These are phyloP conservation scores for Thymus mandschuricus DNA, from an alignment of 257 asterid genomes.

Conservation along the genomic window DNA sequence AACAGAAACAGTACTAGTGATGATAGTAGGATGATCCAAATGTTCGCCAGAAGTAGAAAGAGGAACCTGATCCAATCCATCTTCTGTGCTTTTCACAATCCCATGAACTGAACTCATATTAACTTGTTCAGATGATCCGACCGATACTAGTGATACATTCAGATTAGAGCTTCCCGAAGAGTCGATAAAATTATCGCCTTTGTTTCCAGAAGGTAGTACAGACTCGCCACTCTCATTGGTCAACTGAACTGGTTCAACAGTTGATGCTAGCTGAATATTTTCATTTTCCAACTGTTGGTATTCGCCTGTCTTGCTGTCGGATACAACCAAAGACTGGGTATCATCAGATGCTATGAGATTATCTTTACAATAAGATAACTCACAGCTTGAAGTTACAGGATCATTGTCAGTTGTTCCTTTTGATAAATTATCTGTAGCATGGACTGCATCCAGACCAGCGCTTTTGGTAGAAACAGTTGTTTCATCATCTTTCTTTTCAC, in stretches of 20 bases:
- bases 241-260: conserved; percentile 18
- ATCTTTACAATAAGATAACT: no score
- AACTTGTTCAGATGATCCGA: conserved; percentile 19
- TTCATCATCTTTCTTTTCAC: conserved; percentile 29
- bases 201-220: conserved; percentile 23
- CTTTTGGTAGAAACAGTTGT: conserved; percentile 19
- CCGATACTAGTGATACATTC: conserved; percentile 20
- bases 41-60: conserved; percentile 23
- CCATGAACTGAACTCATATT: conserved; percentile 11
- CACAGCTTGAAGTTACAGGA: conserved; percentile 30
- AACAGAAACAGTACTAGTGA: conserved; percentile 34
- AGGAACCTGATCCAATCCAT: conserved; percentile 25
- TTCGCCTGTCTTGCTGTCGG: conserved; percentile 18
- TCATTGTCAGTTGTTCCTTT: conserved; percentile 29
- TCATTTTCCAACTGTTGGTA: conserved; percentile 28
- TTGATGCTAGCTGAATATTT: conserved; percentile 32
- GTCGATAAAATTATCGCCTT: conserved; percentile 26
- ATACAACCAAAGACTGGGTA: conserved; percentile 35
- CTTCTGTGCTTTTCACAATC: conserved; percentile 31
- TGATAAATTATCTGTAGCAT: conserved; percentile 33
- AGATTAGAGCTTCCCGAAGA: conserved; percentile 27
- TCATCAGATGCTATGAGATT: conserved; percentile 21
- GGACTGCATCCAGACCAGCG: conserved; percentile 24
- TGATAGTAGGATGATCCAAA: conserved; percentile 18
- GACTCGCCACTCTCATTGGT: conserved; percentile 29